A percentile compares a stretch with the other conserved stretches of the same genome.
Evolutionary conservation across 805 yeast genomes (phyloP).

Genomic region (Wickerhamomyces ciferrii): DNA sequence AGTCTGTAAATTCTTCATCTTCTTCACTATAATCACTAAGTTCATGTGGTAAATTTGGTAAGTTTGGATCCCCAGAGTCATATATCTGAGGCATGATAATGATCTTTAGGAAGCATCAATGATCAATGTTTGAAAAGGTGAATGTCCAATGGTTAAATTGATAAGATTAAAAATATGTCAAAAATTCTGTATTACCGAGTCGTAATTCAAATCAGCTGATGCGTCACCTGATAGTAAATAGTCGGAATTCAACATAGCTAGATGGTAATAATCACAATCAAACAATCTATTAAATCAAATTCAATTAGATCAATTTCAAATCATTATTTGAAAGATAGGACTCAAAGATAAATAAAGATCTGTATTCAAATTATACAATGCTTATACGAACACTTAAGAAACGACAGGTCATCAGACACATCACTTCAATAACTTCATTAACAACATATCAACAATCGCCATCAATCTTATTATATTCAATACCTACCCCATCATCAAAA

Average conservation of each 20-base stretch:
- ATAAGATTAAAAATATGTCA: neutral
- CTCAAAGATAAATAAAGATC: too few species aligned
- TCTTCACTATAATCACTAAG: slow-evolving; percentile 13
- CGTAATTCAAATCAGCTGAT: neutral
- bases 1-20: slow-evolving; percentile 15
- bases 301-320: too few species aligned
- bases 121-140: neutral
- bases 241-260: neutral
- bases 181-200: neutral
- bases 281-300: too few species aligned
- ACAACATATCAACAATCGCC: neutral
- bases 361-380: neutral
- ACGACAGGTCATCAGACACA: neutral
- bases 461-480: neutral
- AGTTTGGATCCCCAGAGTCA: slow-evolving; percentile 37
- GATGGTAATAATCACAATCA: neutral
- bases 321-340: too few species aligned
- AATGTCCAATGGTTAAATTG: neutral
- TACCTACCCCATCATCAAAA: neutral
- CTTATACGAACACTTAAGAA: neutral
- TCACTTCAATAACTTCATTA: neutral
- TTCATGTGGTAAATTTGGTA: slow-evolving; percentile 32
- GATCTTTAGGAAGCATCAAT: too few species aligned
- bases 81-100: slow-evolving; percentile 14
- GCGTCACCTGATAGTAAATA: neutral